Base-by-base conservation (phyloP, 2,329 filamentous ascomycete species). In the Fusarium scirpi region DNA sequence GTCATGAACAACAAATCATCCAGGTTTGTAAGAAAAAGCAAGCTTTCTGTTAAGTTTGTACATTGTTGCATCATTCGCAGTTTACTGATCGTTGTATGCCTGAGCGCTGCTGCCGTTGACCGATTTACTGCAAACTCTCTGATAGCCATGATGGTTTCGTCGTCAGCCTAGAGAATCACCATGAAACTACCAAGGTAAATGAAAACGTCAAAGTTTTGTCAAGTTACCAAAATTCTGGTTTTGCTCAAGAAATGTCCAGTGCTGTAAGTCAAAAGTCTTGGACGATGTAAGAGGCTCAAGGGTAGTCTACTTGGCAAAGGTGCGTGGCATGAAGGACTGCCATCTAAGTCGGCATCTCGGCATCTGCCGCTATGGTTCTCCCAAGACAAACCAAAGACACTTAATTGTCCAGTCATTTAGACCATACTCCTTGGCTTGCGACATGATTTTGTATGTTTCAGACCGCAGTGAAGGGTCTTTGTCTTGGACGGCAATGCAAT, bases 371-470 rank as follows among this genome's bases (percentile, higher is more conserved):
- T 24, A 54, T 59, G 32, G 43, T 43, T 54, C 29, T 22, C 32
- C 56, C 30, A 46, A 47, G 43, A 25, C 41, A 32, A 24, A 41
- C 46, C 40, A 32, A 46, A 38, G 27, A 22, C 43, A 69, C 34
- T 53, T 43, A 43, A 69, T 67, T 67, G 47, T 43, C 52, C 62
- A 66, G 62, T 61, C 43, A 22, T 61, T 45, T 25, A 34, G n/a
- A 18, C 22, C 24, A 58, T 51, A 16, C 18, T 20, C 24, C 54
- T 60, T 58, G 67, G 62, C 52, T 58, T 57, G 58, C 55, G 58
- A 71, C 60, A 71, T 75, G 54, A 75, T 69, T 44, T 67, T 57
- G 34, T 12, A 38, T 65, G 70, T 75, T 73, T 71, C 71, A 67
- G 71, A 58, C n/a, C 34, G 58, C 40, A 49, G 38, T 8, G 27